Conservation (phyloP, 176 grass and related monocot genomes). For the Miscanthus lutarioriparius region DNA sequence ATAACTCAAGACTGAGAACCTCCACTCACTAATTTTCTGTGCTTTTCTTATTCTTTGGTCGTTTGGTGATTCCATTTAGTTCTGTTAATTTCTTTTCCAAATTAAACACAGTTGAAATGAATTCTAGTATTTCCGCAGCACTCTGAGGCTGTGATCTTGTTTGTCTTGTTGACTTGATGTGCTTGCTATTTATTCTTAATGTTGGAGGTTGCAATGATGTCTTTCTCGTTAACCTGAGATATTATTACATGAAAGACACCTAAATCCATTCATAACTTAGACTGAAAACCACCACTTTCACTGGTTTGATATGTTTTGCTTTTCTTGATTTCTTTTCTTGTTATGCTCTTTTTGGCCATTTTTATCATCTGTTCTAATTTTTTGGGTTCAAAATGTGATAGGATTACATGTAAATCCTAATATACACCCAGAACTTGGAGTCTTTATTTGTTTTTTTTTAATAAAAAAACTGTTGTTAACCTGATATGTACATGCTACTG, state of each 20-base stretch:
- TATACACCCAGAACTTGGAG: not conserved
- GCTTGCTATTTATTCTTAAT: not conserved
- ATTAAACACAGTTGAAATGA: not conserved
- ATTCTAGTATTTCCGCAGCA: not conserved
- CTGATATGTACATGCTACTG: not conserved
- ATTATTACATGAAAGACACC: not conserved
- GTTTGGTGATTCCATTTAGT: not conserved
- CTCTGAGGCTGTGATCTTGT: not conserved
- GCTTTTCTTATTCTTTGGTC: not conserved
- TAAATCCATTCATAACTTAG: not conserved
- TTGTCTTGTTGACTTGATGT: slow-evolving; percentile 31
- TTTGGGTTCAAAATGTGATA: not conserved
- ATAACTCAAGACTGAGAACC: not conserved
- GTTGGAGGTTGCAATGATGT: slow-evolving; percentile 30
- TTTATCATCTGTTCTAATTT: not conserved
- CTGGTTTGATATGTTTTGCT: not conserved
- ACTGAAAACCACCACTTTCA: not conserved
- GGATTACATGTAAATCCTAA: not conserved
- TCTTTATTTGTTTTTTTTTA: not conserved
- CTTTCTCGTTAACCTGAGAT: slow-evolving; percentile 48
- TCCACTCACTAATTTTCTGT: not conserved
- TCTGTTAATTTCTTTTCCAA: not conserved
- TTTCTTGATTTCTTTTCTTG: not conserved
- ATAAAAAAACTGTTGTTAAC: not conserved
- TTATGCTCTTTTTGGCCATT: not conserved